Base-by-base conservation (phyloP, 2,329 filamentous ascomycete species). In the Epichloe elymi region DNA sequence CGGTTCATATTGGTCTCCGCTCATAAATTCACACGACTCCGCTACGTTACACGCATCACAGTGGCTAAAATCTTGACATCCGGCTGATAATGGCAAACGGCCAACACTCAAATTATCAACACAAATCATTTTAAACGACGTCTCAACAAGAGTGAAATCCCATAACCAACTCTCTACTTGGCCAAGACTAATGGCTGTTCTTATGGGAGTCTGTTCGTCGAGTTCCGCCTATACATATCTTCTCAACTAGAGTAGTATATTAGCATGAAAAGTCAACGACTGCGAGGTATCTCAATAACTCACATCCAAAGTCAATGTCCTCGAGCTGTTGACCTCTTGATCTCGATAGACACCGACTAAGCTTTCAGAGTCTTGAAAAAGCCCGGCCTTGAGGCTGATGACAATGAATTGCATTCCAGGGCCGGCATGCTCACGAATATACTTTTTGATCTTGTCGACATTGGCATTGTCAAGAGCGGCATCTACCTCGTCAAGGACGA, bases 391-490 rank as follows among this genome's bases (percentile, higher is more conserved):
- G 65, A 98, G 76, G 70, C 83, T 89, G 67, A 98, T 98, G 58
- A 98, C 93, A 54, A 98, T 94, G 60, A 98, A 98, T 67, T 98
- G 93, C 89, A 97, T 97, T 14, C 94, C 94, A 1, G 93, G 93
- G 0, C 88, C 88, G 1, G 90, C 87, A 68, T 98, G 90, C 62
- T 95, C 88, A 38, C 85, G 81, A 55, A 98, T 95, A 63, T 98
- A 98, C 67, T 93, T 93, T 57, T 91, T 93, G 67, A 98, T 90
- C 65, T 94, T 89, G 59, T 88, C 85, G 6, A 97, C 93, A 61
- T 98, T 98, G 54, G 91, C 89, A 63, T 96, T 95, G 65, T 98
- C 93, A n/a, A 98, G 78, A 40, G 93, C 94, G 10, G 93, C 94
- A 65, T 98, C 93, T 14, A 98, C 91, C 70, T 98, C 93, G 65